These are phyloP conservation scores for Arachnomyces sp. DNA, from an alignment of 2,329 filamentous ascomycete genomes.

Conservation along the genomic window DNA sequence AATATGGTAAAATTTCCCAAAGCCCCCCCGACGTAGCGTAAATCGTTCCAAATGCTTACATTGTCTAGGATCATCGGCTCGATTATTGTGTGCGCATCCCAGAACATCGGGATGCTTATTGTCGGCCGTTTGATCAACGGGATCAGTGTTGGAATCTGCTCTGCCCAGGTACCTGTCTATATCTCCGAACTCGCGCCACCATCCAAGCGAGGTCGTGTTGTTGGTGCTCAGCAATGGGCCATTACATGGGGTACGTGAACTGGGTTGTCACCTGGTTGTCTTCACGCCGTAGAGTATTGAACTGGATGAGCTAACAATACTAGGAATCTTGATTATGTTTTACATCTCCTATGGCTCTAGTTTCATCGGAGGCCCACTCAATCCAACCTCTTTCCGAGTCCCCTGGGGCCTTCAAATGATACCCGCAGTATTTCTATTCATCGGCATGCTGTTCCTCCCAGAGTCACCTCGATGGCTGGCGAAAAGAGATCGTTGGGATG, in stretches of 20 bases:
- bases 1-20: conserved; percentile 22
- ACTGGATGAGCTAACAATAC: not conserved
- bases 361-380: conserved; percentile 20
- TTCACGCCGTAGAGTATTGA: too few species aligned
- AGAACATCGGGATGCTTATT: conserved; percentile 20
- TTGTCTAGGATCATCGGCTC: conserved; percentile 36
- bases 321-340: conserved; percentile 36
- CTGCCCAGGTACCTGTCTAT: conserved; percentile 38
- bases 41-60: conserved; percentile 29
- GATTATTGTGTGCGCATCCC: conserved; percentile 23
- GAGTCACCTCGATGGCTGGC: conserved; percentile 45
- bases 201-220: conserved; percentile 34
- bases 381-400: conserved; percentile 45
- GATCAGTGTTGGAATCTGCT: conserved; percentile 33
- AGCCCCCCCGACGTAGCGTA: not conserved
- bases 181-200: conserved; percentile 36
- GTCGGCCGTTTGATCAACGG: conserved; percentile 22
- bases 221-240: conserved; percentile 38
- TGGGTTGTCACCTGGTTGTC: too few species aligned
- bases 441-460: conserved; percentile 50
- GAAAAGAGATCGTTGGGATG: conserved; percentile 10
- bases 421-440: conserved; percentile 48
- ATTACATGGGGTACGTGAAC: conserved; percentile 29
- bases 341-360: conserved; percentile 33
- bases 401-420: conserved; percentile 58